Conservation (phyloP, 352 stramenopile genomes). For the Phytophthora fragariaefolia region DNA sequence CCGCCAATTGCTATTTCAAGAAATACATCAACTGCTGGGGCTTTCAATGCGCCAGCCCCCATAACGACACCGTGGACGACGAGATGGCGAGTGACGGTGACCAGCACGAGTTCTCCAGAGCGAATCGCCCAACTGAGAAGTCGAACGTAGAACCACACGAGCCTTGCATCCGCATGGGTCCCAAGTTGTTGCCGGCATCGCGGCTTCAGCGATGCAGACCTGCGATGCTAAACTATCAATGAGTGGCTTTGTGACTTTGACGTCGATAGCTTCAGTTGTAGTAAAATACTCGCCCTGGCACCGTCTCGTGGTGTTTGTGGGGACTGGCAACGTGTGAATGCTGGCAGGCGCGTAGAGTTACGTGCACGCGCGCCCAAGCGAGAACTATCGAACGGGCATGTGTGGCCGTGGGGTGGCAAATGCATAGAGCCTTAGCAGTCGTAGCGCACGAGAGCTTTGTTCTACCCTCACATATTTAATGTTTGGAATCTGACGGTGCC, state of each 20-base stretch:
- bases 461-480: neutral
- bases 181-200: neutral
- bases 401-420: neutral
- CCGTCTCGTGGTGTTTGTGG: neutral
- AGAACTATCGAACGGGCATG: neutral
- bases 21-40: constrained; percentile 27
- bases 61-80: constrained; percentile 36
- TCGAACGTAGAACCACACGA: constrained; percentile 40
- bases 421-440: neutral
- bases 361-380: neutral
- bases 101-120: constrained; percentile 43
- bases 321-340: neutral
- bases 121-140: constrained; percentile 50
- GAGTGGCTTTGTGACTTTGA: neutral
- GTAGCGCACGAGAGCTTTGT: neutral
- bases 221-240: neutral
- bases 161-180: neutral
- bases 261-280: neutral
- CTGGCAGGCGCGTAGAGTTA: neutral
- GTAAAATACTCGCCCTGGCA: neutral
- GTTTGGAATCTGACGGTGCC: neutral
- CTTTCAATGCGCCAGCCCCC: constrained; percentile 25
- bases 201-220: neutral
- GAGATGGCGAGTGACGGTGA: constrained; percentile 37
- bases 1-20: constrained; percentile 33